These are phyloP conservation scores for Domatiomyces catenatus DNA, from an alignment of 2,329 filamentous ascomycete genomes.

Conservation along the genomic window DNA sequence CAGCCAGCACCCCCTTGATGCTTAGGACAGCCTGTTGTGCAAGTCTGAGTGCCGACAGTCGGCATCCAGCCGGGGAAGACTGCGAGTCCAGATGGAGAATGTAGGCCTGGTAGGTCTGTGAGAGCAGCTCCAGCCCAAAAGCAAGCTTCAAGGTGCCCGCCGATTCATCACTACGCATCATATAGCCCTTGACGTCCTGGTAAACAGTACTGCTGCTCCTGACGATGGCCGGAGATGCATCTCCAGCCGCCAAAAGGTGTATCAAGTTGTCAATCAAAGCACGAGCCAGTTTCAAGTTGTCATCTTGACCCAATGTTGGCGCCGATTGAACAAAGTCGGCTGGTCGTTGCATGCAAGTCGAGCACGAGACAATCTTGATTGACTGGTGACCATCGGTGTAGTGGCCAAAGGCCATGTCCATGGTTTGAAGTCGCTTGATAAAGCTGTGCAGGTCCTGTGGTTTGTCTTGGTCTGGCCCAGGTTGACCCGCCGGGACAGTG, in stretches of 20 bases:
- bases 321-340: constrained; percentile 6
- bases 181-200: constrained; percentile 13
- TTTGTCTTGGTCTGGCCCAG: constrained; percentile 1
- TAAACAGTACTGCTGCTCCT: constrained; percentile 10
- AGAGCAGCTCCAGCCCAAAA: constrained; percentile 15
- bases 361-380: constrained; percentile 3
- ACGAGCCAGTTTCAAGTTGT: constrained; percentile 2
- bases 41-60: constrained; percentile 16
- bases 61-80: constrained; percentile 9
- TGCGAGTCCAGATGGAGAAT: constrained; percentile 5
- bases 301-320: not conserved
- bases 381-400: constrained; percentile 4
- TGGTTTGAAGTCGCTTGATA: constrained; percentile 5
- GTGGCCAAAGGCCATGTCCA: constrained; percentile 5
- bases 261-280: constrained; percentile 16
- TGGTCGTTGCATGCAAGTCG: constrained; percentile 9
- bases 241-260: constrained; percentile 7
- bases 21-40: constrained; percentile 15
- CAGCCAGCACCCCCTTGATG: constrained; percentile 11
- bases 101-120: constrained; percentile 14
- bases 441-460: constrained; percentile 2
- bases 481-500: constrained; percentile 1
- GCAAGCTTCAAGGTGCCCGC: constrained; percentile 10
- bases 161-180: constrained; percentile 8
- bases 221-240: constrained; percentile 7